A percentile compares a stretch with the other conserved stretches of the same genome.
These are phyloP conservation scores for Aristolochia fimbriata DNA, from an alignment of 164 flowering plant species.

Conservation along the genomic window DNA sequence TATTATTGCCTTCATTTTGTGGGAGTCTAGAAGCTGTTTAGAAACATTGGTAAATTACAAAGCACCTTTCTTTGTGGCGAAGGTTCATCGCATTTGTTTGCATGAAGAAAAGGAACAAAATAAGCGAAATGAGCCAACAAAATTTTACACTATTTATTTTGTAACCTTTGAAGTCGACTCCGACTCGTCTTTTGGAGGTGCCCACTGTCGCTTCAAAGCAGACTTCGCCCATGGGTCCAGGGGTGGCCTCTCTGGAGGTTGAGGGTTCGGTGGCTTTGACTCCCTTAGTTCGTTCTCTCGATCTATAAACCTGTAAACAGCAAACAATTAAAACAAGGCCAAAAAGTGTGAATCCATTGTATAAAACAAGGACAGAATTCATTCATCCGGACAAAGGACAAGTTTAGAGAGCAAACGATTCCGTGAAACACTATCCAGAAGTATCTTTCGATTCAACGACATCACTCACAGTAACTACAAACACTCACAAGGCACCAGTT, in stretches of 20 bases:
- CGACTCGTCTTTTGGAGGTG: conserved; percentile 69
- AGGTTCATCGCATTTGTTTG: no score
- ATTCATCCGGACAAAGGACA: no score
- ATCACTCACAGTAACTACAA: no score
- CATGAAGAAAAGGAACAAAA: neutral
- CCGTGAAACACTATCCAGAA: no score
- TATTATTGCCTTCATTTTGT: no score
- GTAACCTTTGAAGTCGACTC: neutral
- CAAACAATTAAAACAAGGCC: neutral
- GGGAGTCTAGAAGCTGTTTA: no score
- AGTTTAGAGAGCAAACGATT: no score
- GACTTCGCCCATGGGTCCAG: conserved; percentile 92
- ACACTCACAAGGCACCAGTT: no score
- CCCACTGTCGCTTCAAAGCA: conserved; percentile 50
- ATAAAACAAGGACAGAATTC: no score
- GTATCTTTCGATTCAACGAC: no score
- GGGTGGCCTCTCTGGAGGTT: conserved; percentile 56
- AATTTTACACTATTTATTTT: neutral
- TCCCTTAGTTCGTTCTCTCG: conserved; percentile 93
- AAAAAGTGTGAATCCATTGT: neutral
- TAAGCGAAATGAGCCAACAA: neutral
- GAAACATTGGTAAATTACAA: no score
- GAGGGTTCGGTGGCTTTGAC: conserved; percentile 78
- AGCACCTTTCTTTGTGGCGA: no score
- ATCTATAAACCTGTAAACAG: conserved; percentile 65